Base-by-base conservation (phyloP, 108 stramenopile species). In the Skeletonema costatum region DNA sequence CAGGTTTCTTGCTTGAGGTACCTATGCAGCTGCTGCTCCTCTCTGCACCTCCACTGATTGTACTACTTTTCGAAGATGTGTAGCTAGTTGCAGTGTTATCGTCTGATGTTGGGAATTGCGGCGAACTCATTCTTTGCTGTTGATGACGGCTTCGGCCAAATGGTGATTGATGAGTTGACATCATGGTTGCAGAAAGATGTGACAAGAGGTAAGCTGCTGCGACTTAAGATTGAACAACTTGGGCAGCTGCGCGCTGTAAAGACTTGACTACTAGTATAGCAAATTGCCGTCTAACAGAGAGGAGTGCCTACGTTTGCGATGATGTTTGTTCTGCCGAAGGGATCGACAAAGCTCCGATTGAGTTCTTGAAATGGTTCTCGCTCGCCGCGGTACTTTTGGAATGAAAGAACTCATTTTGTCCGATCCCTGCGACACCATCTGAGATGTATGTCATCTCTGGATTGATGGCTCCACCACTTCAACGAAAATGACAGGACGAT, bases 31-130 rank as follows among this genome's bases (percentile, higher is more conserved):
- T 32, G 29, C 10, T 12, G 53, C 32, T 53, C 19, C 53, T 6
- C 6, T 68, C 67, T 48, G 5, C 67, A n/a, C 29, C 42, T 0
- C 59, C 73, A 32, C 64, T 74, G 46, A 44, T 39, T 1, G 64
- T 64, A 11, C 60, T 63, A 30, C 32, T 74, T 30, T 65, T 64
- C 30, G 73, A 74, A 42, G 58, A 60, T 5, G 61, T 46, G 60
- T 36, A 32, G 14, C 71, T 63, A 17, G n/a, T 73, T 50, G 48
- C 17, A 17, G 48, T 50, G 12, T 19, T 50, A n/a, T 56, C 53
- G 25, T 56, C 53, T 56, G 53, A 25, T 56, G 53, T 10, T 2
- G 53, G n/a, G 53, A 56, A 56, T 56, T n/a, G 25, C 2, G 53
- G 53, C 4, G 53, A 56, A 25, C 21, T 56, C 21, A 56, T 29